Conservation (phyloP, 1,284 basidiomycete species). For the Naganishia sp. region DNA sequence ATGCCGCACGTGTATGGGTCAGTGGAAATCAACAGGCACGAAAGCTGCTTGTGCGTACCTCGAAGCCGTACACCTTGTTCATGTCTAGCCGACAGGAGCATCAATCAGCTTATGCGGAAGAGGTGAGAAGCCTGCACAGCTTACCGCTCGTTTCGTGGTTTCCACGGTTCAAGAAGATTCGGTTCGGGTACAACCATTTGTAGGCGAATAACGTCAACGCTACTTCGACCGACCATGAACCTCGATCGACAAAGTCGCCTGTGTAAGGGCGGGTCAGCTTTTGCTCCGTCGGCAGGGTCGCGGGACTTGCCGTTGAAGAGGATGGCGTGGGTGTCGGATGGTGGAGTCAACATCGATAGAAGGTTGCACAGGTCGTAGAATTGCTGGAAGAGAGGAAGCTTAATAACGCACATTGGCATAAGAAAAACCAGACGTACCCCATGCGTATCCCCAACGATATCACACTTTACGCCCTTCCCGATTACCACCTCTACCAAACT, state of each 20-base stretch:
- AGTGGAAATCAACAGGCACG: not conserved
- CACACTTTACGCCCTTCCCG: constrained; percentile 75
- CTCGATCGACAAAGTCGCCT: constrained; percentile 92
- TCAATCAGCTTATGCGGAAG: not conserved
- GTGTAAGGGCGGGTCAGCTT: not conserved
- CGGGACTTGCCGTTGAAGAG: constrained; percentile 71
- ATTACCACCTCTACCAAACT: constrained; percentile 79
- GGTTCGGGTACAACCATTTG: constrained; percentile 91
- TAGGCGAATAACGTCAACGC: constrained; percentile 91
- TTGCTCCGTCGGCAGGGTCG: not conserved
- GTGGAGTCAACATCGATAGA: constrained; percentile 79
- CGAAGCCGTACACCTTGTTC: constrained; percentile 84
- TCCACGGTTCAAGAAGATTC: constrained; percentile 88
- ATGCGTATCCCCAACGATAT: constrained; percentile 90
- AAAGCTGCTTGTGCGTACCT: constrained; percentile 48
- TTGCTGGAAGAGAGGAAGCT: constrained; percentile 61
- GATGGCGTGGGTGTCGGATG: constrained; percentile 75
- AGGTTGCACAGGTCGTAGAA: constrained; percentile 93
- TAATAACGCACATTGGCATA: constrained; percentile 6
- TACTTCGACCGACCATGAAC: constrained; percentile 96
- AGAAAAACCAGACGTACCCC: constrained; percentile 57
- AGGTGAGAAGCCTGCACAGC: not conserved
- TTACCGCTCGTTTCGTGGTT: constrained; percentile 84
- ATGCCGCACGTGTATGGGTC: not conserved
- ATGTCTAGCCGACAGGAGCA: constrained; percentile 78